Evolutionary conservation across 2,329 filamentous ascomycete species (phyloP).

Genomic region (Penicillium sp.): DNA sequence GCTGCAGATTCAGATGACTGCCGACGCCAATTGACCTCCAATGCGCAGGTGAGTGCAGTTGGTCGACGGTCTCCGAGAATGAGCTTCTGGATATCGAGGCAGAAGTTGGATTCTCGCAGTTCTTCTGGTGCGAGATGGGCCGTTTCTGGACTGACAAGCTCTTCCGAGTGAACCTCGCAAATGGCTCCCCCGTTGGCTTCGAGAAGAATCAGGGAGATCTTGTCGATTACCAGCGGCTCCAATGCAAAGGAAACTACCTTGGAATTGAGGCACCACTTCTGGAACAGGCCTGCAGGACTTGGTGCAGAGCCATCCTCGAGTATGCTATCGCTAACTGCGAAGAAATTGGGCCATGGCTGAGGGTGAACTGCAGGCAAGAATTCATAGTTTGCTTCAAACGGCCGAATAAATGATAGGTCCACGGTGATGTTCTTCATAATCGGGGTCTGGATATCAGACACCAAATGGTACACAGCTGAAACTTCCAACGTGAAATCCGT

Average conservation of each 20-base stretch:
- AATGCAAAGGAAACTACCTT: slow-evolving; percentile 72
- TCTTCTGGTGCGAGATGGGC: slow-evolving; percentile 62
- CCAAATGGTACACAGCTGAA: slow-evolving; percentile 73
- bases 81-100: slow-evolving; percentile 71
- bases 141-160: slow-evolving; percentile 30
- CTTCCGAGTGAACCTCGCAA: slow-evolving; percentile 50
- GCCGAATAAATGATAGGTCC: slow-evolving; percentile 71
- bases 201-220: slow-evolving; percentile 63
- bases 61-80: slow-evolving; percentile 79
- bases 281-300: slow-evolving; percentile 64
- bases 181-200: slow-evolving; percentile 62
- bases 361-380: slow-evolving; percentile 75
- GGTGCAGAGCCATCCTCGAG: slow-evolving; percentile 28
- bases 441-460: slow-evolving; percentile 75
- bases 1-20: slow-evolving; percentile 35
- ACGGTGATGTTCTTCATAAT: slow-evolving; percentile 71
- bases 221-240: slow-evolving; percentile 61
- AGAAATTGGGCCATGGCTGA: slow-evolving; percentile 84
- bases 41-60: slow-evolving; percentile 69
- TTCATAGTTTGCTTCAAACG: slow-evolving; percentile 91
- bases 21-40: slow-evolving; percentile 77
- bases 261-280: slow-evolving; percentile 77
- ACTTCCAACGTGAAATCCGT: slow-evolving; percentile 68
- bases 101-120: slow-evolving; percentile 70
- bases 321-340: slow-evolving; percentile 57